These are phyloP conservation scores for Letharia lupina DNA, from an alignment of 495 filamentous ascomycete genomes.

Conservation along the genomic window DNA sequence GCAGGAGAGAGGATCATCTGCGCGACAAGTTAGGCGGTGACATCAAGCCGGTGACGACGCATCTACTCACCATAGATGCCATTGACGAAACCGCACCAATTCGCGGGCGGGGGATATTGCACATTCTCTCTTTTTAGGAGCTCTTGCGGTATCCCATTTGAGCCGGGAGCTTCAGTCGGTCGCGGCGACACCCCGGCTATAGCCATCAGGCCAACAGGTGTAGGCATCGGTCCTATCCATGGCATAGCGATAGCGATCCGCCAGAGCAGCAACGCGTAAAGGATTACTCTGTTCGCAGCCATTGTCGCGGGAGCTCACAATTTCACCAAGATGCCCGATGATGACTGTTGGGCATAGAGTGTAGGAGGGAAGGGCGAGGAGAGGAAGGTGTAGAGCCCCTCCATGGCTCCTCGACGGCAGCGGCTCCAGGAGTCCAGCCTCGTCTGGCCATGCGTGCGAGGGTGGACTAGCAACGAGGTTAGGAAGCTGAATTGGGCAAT, in stretches of 20 bases:
- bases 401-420: conserved; percentile 1
- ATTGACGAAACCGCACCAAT: conserved; percentile 28
- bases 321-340: neutral
- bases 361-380: neutral
- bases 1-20: conserved; percentile 24
- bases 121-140: conserved; percentile 18
- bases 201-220: conserved; percentile 19
- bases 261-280: conserved; percentile 11
- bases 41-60: neutral
- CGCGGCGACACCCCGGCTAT: conserved; percentile 20
- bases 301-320: neutral
- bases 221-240: conserved; percentile 22
- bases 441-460: neutral
- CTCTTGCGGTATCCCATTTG: conserved; percentile 24
- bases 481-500: neutral
- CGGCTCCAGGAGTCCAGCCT: neutral
- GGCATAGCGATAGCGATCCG: conserved; percentile 14
- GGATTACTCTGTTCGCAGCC: neutral
- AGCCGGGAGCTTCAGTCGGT: conserved; percentile 22
- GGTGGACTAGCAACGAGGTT: neutral
- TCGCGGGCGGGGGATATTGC: conserved; percentile 21
- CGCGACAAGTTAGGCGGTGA: neutral
- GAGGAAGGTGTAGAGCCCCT: neutral
- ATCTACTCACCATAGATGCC: conserved; percentile 18
- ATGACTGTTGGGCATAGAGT: neutral